phyloP scores from a whole-genome alignment of 805 yeast genomes.

The Candida khao-thaluensis region DNA sequence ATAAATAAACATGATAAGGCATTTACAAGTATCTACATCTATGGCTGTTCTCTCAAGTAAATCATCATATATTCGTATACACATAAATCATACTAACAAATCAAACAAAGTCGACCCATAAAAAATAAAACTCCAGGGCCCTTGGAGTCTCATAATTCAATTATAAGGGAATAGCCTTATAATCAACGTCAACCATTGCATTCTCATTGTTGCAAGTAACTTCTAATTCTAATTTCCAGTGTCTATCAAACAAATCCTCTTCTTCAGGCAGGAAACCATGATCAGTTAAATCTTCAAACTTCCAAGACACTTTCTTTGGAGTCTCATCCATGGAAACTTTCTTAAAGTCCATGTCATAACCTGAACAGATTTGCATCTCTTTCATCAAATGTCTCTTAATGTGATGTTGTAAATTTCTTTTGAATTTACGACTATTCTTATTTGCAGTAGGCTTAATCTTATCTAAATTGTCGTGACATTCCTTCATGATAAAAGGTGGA shows the following conservation, averaged over 20 bases:
- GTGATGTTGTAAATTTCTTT: conserved; percentile 74
- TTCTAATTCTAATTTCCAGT: conserved; percentile 63
- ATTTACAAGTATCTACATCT: no score
- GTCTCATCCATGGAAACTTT: conserved; percentile 47
- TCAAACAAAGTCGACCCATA: background rate
- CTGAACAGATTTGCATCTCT: conserved; percentile 63
- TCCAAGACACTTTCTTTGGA: conserved; percentile 58
- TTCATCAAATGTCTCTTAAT: conserved; percentile 66
- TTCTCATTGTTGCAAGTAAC: conserved; percentile 65
- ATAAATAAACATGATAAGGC: no score
- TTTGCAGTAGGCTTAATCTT: conserved; percentile 71
- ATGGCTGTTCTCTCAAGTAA: no score
- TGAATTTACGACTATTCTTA: conserved; percentile 68
- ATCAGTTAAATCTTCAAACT: conserved; percentile 54
- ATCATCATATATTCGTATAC: conserved; percentile 8
- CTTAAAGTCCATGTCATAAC: conserved; percentile 53
- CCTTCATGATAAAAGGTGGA: conserved; percentile 72
- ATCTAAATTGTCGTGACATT: conserved; percentile 66
- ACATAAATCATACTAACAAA: conserved; percentile 3
- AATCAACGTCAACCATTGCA: conserved; percentile 67
- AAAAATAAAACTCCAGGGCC: conserved; percentile 2
- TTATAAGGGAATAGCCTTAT: conserved; percentile 49
- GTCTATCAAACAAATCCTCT: conserved; percentile 48
- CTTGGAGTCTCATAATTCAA: conserved; percentile 1
- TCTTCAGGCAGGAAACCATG: conserved; percentile 53